phyloP scores from a whole-genome alignment of 2,329 filamentous ascomycete genomes.

The Verticillium albo-atrum region DNA sequence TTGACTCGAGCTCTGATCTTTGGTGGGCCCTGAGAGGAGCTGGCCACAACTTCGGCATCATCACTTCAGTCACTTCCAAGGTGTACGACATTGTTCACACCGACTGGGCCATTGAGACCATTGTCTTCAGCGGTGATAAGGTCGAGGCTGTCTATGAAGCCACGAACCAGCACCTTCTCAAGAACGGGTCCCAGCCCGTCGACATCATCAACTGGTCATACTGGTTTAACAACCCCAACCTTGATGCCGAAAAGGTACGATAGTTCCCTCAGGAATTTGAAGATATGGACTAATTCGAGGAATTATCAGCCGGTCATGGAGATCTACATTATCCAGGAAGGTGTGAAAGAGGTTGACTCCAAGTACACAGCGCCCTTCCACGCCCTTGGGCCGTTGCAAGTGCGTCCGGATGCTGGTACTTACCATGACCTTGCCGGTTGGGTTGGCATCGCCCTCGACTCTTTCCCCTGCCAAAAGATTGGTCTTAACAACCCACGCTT shows the following conservation, averaged over 20 bases:
- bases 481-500: constrained; percentile 35
- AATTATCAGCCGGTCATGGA: constrained; percentile 36
- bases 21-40: constrained; percentile 56
- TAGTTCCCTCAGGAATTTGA: too few species aligned
- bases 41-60: constrained; percentile 57
- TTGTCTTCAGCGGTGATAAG: constrained; percentile 43
- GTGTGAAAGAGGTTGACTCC: constrained; percentile 32
- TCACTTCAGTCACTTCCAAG: constrained; percentile 43
- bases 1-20: constrained; percentile 41
- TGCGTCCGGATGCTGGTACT: constrained; percentile 26
- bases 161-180: constrained; percentile 39
- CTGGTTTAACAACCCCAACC: constrained; percentile 33
- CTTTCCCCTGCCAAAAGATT: constrained; percentile 35
- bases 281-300: too few species aligned
- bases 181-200: constrained; percentile 34
- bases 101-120: constrained; percentile 37
- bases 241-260: constrained; percentile 35
- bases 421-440: constrained; percentile 40
- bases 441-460: constrained; percentile 32
- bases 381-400: constrained; percentile 31
- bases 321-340: constrained; percentile 38
- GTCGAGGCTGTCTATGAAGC: constrained; percentile 42
- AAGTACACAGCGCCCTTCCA: constrained; percentile 37
- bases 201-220: constrained; percentile 47
- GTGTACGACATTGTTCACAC: constrained; percentile 39